Percentiles rank a stretch among this genome's conserved stretches.
These are phyloP conservation scores for Lophiostoma macrostomum DNA, from an alignment of 495 filamentous ascomycete species.

Conservation along the genomic window DNA sequence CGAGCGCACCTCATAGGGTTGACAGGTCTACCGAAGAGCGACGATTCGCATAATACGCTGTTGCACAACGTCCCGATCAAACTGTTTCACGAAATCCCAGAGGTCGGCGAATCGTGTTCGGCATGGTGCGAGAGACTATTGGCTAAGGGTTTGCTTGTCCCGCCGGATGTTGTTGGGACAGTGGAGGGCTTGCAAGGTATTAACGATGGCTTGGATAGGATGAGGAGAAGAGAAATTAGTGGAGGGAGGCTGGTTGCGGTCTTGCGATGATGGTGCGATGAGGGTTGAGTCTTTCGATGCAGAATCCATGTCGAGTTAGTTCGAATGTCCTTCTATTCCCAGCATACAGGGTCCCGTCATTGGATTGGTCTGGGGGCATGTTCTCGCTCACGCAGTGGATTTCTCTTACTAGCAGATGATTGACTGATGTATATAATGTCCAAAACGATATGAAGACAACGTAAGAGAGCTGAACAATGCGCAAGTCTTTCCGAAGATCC, in stretches of 20 bases:
- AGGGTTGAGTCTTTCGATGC: too few relatives aligned
- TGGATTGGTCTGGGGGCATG: too few relatives aligned
- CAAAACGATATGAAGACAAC: too few relatives aligned
- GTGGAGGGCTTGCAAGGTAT: conserved; percentile 59
- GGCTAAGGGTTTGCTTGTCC: conserved; percentile 44
- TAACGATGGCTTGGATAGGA: conserved; percentile 58
- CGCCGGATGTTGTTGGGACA: conserved; percentile 58
- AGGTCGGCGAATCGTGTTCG: conserved; percentile 55
- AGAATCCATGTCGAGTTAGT: too few relatives aligned
- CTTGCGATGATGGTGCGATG: background rate
- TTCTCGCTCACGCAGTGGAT: too few relatives aligned
- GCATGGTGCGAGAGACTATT: conserved; percentile 61
- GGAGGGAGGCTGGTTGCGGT: conserved; percentile 20
- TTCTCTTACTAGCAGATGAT: too few relatives aligned
- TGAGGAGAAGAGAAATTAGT: conserved; percentile 50
- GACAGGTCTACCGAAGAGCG: conserved; percentile 58
- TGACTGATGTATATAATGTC: too few relatives aligned
- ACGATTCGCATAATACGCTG: conserved; percentile 42
- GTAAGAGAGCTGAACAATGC: too few relatives aligned
- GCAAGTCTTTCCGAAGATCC: too few relatives aligned
- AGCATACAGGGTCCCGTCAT: too few relatives aligned
- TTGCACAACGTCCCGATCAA: conserved; percentile 67
- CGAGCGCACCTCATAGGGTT: conserved; percentile 58
- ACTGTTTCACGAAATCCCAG: conserved; percentile 59
- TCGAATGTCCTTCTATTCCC: too few relatives aligned